Percentiles rank a stretch among this genome's conserved stretches.
phyloP scores from a whole-genome alignment of 2,329 filamentous ascomycete species.

The Bimuria novae-zelandiae region DNA sequence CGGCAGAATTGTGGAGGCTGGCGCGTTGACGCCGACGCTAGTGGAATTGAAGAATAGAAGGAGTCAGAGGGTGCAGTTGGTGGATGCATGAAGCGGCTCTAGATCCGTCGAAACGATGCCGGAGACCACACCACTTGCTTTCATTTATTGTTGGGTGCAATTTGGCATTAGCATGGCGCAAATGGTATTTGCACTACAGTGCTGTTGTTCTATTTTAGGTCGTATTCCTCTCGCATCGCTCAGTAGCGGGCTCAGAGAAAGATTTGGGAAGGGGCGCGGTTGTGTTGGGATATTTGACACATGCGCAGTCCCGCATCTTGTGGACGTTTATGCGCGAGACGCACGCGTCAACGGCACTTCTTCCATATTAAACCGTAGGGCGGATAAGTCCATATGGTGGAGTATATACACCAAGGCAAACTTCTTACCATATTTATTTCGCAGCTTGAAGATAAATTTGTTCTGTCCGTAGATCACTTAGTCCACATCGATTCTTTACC shows the following conservation, averaged over 20 bases:
- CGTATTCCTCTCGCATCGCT: not conserved
- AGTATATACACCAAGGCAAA: constrained; percentile 5
- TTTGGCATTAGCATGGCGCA: constrained; percentile 7
- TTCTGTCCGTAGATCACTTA: not conserved
- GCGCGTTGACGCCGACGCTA: constrained; percentile 40
- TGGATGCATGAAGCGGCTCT: constrained; percentile 41
- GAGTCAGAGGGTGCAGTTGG: constrained; percentile 42
- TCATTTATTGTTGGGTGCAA: not conserved
- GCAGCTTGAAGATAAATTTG: not conserved
- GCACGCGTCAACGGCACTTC: not conserved
- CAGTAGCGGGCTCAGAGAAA: not conserved
- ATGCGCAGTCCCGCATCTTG: not conserved
- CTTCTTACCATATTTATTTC: not conserved
- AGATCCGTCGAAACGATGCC: too few species aligned
- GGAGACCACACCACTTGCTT: not conserved
- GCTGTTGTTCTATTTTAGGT: not conserved
- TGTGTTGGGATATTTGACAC: not conserved
- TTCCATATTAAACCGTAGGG: constrained; percentile 4
- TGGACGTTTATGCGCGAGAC: not conserved
- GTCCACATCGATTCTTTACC: too few species aligned
- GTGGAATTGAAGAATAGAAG: constrained; percentile 43
- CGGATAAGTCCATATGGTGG: constrained; percentile 3
- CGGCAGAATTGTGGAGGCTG: constrained; percentile 32
- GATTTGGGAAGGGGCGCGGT: not conserved
- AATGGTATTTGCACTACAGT: constrained; percentile 4